Evolutionary conservation across 352 stramenopile genomes (phyloP).

Genomic region (Poterioochromonas sp.): DNA sequence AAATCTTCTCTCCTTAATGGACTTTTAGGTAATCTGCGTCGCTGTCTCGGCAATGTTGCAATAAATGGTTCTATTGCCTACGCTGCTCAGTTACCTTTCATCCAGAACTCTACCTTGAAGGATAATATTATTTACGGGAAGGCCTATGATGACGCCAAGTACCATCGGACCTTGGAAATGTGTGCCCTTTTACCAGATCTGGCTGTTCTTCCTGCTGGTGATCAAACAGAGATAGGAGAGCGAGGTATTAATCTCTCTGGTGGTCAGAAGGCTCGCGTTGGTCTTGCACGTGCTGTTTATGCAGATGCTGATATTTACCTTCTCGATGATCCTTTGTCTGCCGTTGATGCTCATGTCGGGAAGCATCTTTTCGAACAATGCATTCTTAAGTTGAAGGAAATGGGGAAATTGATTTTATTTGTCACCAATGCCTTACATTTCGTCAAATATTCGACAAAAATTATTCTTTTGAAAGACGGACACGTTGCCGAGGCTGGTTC

Average conservation of each 20-base stretch:
- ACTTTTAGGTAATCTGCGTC: constrained; percentile 61
- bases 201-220: constrained; percentile 70
- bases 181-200: constrained; percentile 77
- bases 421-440: constrained; percentile 87
- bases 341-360: constrained; percentile 88
- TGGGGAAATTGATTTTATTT: constrained; percentile 71
- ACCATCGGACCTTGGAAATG: constrained; percentile 58
- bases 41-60: constrained; percentile 47
- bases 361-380: constrained; percentile 85
- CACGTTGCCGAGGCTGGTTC: constrained; percentile 61
- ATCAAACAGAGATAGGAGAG: constrained; percentile 93
- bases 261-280: constrained; percentile 74
- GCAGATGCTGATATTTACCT: constrained; percentile 81
- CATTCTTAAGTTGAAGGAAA: constrained; percentile 61
- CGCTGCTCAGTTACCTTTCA: constrained; percentile 78
- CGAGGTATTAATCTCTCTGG: constrained; percentile 93
- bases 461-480: constrained; percentile 65
- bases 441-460: constrained; percentile 54
- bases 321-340: constrained; percentile 83
- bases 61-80: constrained; percentile 80
- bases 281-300: constrained; percentile 85
- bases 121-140: constrained; percentile 91
- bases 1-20: constrained; percentile 46
- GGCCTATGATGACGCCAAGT: constrained; percentile 52
- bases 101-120: constrained; percentile 85